A percentile compares a stretch with the other conserved stretches of the same genome.
Conservation (phyloP, 805 yeast genomes). For the Yarrowia sp. region DNA sequence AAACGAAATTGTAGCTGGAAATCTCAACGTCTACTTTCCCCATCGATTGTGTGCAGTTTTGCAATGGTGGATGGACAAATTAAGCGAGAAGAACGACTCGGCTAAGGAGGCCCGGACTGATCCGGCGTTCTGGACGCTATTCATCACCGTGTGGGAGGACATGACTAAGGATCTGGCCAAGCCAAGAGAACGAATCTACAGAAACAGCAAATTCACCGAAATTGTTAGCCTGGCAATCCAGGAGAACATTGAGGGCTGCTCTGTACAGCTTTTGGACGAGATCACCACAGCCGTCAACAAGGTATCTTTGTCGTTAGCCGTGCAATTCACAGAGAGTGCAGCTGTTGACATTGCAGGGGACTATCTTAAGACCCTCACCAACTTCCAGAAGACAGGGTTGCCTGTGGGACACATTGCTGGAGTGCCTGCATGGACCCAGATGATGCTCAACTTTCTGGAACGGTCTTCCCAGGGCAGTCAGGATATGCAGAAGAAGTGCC, state of each 20-base stretch:
- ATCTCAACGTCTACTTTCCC: slow-evolving; percentile 33
- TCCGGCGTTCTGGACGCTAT: slow-evolving; percentile 17
- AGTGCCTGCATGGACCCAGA: slow-evolving; percentile 1
- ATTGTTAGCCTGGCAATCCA: background rate
- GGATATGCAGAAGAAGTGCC: slow-evolving; percentile 22
- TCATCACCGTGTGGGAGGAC: slow-evolving; percentile 3
- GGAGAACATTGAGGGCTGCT: slow-evolving; percentile 4
- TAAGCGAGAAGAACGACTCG: slow-evolving; percentile 30
- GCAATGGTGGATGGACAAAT: slow-evolving; percentile 38
- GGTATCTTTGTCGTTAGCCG: background rate
- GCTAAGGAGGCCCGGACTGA: slow-evolving; percentile 2
- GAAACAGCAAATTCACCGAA: slow-evolving; percentile 6
- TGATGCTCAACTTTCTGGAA: background rate
- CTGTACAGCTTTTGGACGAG: slow-evolving; percentile 1
- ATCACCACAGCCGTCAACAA: slow-evolving; percentile 1
- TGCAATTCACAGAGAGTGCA: background rate
- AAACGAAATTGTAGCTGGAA: slow-evolving; percentile 28
- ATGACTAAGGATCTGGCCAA: slow-evolving; percentile 17
- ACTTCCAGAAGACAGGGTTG: background rate
- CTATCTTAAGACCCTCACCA: background rate
- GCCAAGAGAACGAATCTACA: slow-evolving; percentile 15
- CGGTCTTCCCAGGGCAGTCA: background rate
- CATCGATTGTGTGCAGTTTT: slow-evolving; percentile 33
- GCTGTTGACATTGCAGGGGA: background rate
- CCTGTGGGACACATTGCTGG: background rate